Evolutionary conservation across 805 yeast genomes (phyloP).

Genomic region (Saturnispora quitensis): DNA sequence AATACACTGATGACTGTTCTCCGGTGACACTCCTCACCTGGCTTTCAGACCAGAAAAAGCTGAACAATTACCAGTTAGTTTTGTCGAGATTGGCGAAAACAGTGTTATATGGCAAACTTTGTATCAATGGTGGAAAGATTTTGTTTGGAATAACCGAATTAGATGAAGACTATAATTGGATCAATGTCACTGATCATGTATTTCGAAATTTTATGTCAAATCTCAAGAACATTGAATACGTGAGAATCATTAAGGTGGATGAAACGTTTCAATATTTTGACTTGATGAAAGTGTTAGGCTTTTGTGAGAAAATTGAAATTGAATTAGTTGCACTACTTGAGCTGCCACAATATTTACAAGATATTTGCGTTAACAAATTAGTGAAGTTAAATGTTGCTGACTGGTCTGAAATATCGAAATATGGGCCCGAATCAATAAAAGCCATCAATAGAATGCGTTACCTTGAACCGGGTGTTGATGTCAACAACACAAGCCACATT

Average conservation of each 20-base stretch:
- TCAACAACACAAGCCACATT: background rate
- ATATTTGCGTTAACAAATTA: background rate
- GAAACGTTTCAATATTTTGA: background rate
- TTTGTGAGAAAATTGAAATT: background rate
- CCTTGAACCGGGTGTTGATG: background rate
- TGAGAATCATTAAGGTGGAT: background rate
- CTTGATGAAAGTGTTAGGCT: background rate
- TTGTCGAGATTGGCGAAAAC: background rate
- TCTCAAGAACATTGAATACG: background rate
- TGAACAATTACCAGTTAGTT: background rate
- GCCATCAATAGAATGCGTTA: background rate
- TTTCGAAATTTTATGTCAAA: background rate
- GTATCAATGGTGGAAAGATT: background rate
- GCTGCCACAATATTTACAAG: background rate
- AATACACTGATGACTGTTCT: background rate
- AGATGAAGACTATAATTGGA: constrained; percentile 1
- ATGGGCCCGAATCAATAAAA: background rate
- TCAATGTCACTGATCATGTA: background rate
- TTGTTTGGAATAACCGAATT: background rate
- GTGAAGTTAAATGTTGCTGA: background rate
- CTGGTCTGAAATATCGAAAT: background rate
- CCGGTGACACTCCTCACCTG: background rate
- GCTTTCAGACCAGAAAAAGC: background rate
- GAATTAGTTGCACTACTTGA: background rate
- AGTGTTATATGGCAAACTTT: background rate